Evolutionary conservation across 2,329 filamentous ascomycete genomes (phyloP).

Genomic region (Calonectria fujianensis): DNA sequence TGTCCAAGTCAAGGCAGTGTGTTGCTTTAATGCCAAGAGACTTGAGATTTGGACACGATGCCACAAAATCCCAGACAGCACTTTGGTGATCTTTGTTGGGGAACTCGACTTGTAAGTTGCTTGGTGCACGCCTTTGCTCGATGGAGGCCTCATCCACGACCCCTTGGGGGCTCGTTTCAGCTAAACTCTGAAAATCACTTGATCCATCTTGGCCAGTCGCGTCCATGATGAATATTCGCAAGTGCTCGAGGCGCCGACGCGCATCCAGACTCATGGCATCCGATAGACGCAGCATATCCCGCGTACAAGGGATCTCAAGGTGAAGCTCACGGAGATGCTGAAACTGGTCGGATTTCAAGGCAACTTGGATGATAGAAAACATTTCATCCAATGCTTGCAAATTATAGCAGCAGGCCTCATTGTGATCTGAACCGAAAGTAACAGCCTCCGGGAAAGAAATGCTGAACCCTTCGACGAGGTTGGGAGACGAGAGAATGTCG

Average conservation of each 20-base stretch:
- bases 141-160: neutral
- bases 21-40: neutral
- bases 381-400: neutral
- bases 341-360: neutral
- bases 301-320: neutral
- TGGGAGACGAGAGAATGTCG: neutral
- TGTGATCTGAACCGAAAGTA: neutral
- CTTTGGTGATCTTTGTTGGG: neutral
- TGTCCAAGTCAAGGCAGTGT: neutral
- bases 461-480: neutral
- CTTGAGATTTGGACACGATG: neutral
- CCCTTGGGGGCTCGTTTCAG: neutral
- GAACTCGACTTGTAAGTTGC: neutral
- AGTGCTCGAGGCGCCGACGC: neutral
- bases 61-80: neutral
- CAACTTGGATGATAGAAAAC: neutral
- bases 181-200: no score
- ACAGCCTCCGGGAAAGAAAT: neutral
- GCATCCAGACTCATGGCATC: neutral
- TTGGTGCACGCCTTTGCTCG: neutral
- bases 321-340: neutral
- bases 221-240: neutral
- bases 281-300: neutral
- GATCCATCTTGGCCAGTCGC: neutral
- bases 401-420: neutral